Conservation (phyloP, 345 rosid species). For the Lepidium africanum region DNA sequence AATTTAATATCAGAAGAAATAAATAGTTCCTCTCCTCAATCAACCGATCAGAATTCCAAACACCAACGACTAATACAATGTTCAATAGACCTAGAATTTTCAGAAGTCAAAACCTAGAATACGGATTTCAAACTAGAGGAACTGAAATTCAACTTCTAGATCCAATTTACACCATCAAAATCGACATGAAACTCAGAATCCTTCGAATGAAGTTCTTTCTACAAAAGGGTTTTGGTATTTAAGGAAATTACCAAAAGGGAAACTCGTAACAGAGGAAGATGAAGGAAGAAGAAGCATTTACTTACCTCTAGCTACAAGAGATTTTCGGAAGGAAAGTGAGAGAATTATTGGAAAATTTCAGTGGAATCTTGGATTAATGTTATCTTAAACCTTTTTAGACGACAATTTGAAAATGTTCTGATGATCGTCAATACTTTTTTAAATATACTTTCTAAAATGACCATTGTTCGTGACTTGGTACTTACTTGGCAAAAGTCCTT, state of each 20-base stretch:
- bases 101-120: slow-evolving; percentile 13
- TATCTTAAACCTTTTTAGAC: not conserved
- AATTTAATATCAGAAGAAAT: not conserved
- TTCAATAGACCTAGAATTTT: slow-evolving; percentile 9
- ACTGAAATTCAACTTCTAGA: not conserved
- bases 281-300: not conserved
- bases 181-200: not conserved
- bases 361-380: not conserved
- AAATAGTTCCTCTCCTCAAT: not conserved
- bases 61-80: not conserved
- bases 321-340: not conserved
- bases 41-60: not conserved
- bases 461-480: not conserved
- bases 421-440: not conserved
- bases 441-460: not conserved
- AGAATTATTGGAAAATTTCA: not conserved
- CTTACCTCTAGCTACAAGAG: not conserved
- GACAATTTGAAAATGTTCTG: not conserved
- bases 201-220: not conserved
- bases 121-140: not conserved
- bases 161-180: not conserved
- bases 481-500: slow-evolving; percentile 2
- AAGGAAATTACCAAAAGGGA: not conserved
- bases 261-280: slow-evolving; percentile 4
- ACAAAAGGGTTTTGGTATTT: not conserved